A percentile compares a stretch with the other conserved stretches of the same genome.
Conservation (phyloP, 768 basidiomycete species). For the Dictyophora rubrovolvata region DNA sequence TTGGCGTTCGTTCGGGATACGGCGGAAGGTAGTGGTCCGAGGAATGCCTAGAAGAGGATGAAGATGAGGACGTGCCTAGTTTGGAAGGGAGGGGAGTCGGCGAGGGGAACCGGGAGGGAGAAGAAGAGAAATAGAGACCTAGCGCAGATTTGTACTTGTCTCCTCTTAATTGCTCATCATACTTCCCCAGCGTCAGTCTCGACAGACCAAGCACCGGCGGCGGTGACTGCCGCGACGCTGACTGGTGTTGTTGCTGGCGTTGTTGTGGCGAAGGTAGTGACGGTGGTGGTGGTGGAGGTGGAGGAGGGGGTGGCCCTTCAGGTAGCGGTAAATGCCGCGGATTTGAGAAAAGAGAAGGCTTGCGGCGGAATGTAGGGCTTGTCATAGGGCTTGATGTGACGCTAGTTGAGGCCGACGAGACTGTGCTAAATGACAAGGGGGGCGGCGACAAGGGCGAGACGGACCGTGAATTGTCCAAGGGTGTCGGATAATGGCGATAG, state of each 20-base stretch:
- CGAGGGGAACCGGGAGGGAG: neutral
- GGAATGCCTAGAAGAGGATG: neutral
- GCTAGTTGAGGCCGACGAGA: conserved; percentile 1
- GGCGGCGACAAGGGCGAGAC: conserved; percentile 1
- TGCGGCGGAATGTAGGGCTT: conserved; percentile 3
- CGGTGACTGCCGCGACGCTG: no score
- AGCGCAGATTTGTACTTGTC: neutral
- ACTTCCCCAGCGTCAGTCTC: neutral
- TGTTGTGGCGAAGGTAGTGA: neutral
- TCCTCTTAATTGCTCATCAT: neutral
- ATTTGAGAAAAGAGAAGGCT: conserved; percentile 1
- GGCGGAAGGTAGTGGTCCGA: neutral
- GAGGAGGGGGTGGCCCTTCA: neutral
- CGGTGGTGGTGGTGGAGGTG: neutral
- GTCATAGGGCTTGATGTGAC: conserved; percentile 1
- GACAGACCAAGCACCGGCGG: neutral
- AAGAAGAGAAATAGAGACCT: conserved; percentile 1
- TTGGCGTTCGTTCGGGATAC: conserved; percentile 5
- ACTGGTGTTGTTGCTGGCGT: neutral
- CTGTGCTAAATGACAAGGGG: conserved; percentile 3
- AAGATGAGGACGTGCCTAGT: neutral
- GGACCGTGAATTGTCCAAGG: neutral
- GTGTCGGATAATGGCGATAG: neutral
- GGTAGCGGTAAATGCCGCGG: conserved; percentile 3
- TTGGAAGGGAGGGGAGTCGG: neutral